phyloP scores from a whole-genome alignment of 192 early-diverging fungal genomes.

The Linnemannia elongata region DNA sequence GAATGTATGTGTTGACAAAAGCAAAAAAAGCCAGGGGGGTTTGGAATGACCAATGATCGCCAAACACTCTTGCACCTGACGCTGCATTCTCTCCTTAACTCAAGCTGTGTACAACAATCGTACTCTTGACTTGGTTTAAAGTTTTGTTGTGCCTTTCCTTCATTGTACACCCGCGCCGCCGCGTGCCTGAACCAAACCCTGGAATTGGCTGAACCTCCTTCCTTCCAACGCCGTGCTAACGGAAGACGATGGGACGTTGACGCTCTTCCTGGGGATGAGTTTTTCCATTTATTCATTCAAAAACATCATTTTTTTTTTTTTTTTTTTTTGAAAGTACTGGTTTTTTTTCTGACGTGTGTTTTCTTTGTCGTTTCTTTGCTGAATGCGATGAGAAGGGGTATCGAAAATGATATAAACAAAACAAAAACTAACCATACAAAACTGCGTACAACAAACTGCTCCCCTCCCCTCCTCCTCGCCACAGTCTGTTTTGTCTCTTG shows the following conservation, averaged over 20 bases:
- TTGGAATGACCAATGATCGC: no score
- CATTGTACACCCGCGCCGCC: neutral
- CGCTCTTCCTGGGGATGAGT: neutral
- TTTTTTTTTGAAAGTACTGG: neutral
- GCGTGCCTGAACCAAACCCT: neutral
- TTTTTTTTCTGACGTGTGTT: neutral
- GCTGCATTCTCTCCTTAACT: no score
- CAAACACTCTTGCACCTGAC: no score
- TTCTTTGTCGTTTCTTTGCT: neutral
- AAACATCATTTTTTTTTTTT: neutral
- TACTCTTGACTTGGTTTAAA: neutral
- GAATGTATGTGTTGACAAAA: no score
- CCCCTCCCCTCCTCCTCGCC: neutral
- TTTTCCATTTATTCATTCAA: neutral
- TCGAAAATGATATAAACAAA: neutral
- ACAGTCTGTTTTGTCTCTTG: neutral
- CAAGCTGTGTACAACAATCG: no score
- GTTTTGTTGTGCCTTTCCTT: no score
- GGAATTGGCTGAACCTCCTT: neutral
- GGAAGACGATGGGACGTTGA: no score
- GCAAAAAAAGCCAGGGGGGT: no score
- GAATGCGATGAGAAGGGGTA: conserved; percentile 4
- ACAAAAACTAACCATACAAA: neutral
- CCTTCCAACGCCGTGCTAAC: no score
- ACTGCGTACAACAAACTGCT: neutral